Evolutionary conservation across 768 basidiomycete genomes (phyloP).

Genomic region (Boletus vinaceobasis): DNA sequence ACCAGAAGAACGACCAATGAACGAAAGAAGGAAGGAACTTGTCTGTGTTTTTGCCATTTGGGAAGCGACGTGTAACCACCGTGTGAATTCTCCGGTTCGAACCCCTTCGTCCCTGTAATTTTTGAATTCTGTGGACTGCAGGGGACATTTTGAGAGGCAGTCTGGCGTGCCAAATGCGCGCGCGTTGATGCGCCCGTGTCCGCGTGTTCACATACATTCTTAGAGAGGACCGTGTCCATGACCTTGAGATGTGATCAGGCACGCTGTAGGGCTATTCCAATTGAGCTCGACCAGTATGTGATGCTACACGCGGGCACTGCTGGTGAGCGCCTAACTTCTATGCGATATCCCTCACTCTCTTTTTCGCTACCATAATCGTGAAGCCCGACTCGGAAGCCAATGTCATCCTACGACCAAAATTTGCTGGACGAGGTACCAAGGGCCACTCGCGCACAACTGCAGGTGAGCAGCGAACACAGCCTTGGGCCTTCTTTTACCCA

Average conservation of each 20-base stretch:
- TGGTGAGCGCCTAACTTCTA: constrained; percentile 19
- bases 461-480: constrained; percentile 35
- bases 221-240: not conserved
- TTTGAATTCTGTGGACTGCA: not conserved
- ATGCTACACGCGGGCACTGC: not conserved
- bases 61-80: not conserved
- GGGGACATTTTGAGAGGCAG: not conserved
- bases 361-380: not conserved
- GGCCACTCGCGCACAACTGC: constrained; percentile 42
- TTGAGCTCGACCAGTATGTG: too few relatives aligned
- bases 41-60: not conserved
- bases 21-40: constrained; percentile 1
- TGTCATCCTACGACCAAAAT: constrained; percentile 39
- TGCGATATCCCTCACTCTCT: not conserved
- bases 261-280: constrained; percentile 25
- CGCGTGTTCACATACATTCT: not conserved
- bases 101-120: not conserved
- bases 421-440: constrained; percentile 39
- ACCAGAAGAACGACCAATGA: not conserved
- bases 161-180: too few relatives aligned
- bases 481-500: not conserved
- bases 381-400: not conserved
- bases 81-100: constrained; percentile 15
- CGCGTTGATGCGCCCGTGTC: not conserved
- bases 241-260: constrained; percentile 13